phyloP scores from a whole-genome alignment of 2,329 filamentous ascomycete genomes.

The Trichoderma oligosporum region DNA sequence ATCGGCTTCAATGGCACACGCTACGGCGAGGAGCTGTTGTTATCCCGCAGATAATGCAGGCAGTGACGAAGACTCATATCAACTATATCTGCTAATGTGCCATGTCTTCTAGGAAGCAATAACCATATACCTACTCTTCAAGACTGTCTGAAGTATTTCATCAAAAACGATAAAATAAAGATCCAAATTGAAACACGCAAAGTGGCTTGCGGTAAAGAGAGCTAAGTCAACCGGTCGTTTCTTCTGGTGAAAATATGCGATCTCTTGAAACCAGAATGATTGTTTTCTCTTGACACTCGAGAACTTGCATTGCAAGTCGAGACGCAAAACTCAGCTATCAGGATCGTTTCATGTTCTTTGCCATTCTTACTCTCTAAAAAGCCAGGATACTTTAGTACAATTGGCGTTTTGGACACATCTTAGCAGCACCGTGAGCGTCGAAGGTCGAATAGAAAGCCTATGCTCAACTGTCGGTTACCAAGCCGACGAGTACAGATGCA shows the following conservation, averaged over 20 bases:
- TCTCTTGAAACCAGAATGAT: background rate
- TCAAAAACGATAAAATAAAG: conserved; percentile 16
- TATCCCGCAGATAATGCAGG: conserved; percentile 31
- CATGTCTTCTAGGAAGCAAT: background rate
- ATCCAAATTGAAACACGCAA: conserved; percentile 25
- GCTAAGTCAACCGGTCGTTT: conserved; percentile 2
- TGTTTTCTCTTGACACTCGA: conserved; percentile 10
- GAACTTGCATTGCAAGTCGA: background rate
- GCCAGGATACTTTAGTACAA: background rate
- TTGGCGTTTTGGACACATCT: background rate
- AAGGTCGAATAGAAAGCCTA: conserved; percentile 13
- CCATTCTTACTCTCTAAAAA: background rate
- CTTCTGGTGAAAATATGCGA: background rate
- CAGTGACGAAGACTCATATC: conserved; percentile 28
- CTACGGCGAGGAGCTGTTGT: conserved; percentile 33
- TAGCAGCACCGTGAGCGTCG: background rate
- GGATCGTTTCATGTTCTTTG: background rate
- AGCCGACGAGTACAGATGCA: background rate
- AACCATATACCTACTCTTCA: conserved; percentile 20
- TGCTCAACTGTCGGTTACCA: conserved; percentile 10
- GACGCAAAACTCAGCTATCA: background rate
- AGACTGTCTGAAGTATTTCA: conserved; percentile 6
- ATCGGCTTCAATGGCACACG: conserved; percentile 26
- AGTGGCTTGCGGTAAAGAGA: conserved; percentile 20
- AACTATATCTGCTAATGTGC: conserved; percentile 15